Base-by-base conservation (phyloP, 2,329 filamentous ascomycete genomes). In the Blastomyces percursus region DNA sequence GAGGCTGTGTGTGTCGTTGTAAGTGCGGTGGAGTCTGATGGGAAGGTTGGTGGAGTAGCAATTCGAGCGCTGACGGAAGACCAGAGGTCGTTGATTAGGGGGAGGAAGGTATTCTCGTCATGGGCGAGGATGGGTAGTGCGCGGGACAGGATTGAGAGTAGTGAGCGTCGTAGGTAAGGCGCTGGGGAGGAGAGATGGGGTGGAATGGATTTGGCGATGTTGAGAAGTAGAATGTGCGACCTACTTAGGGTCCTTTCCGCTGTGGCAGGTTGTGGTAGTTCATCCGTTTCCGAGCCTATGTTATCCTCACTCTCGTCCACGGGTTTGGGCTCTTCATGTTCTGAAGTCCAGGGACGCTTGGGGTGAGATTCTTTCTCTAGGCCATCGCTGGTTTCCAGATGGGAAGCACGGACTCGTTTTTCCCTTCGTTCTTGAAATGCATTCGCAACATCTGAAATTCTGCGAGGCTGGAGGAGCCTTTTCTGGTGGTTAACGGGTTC, bases 21-120 rank as follows among this genome's bases (percentile, higher is more conserved):
- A 14, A 73, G 66, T 19, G 69, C 62, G 5, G 65, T 67, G 24
- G 66, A 66, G 85, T 83, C 6, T 91, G 78, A 30, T 86, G 81
- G n/a, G 81, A 79, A 1, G 87, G 77, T 70, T 3, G 71, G 67
- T n/a, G 75, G 73, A 42, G 74, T 70, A 21, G 69, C 70, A 58
- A 77, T 71, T 55, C 74, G 69, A 2, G 71, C 67, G 14, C 73
- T 72, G 5, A 96, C 78, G 7, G 95, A 87, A 0, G 92, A 91
- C 93, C 93, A 99, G 8, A 97, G 79, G 2, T 88, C 87, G 74
- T 97, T 94, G 68, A 97, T 86, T 0, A 97, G 81, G 0, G 94
- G 94, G 1, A 99, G 77, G 72, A 96, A 96, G 0, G 86, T 84
- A 65, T 92, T 86, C 71, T 96, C 89, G 67, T 96, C 86, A 3